These are phyloP conservation scores for Annulohypoxylon truncatum DNA, from an alignment of 2,329 filamentous ascomycete genomes.

Conservation along the genomic window DNA sequence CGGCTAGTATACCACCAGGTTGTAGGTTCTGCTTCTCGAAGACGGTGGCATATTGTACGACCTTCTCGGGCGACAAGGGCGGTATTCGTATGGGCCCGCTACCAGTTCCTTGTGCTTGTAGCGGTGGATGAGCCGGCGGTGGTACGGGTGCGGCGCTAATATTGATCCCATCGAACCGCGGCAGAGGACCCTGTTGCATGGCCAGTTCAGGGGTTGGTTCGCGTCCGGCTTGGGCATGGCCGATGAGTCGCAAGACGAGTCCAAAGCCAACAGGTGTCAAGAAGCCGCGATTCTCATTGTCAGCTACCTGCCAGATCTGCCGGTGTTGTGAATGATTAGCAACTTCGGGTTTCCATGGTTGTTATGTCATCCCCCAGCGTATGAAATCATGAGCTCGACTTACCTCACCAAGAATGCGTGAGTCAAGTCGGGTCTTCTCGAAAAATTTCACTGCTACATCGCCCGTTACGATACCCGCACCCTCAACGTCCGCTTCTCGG, in stretches of 20 bases:
- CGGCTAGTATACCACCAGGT: conserved; percentile 77
- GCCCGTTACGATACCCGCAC: conserved; percentile 92
- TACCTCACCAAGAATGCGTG: conserved; percentile 88
- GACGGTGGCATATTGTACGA: conserved; percentile 85
- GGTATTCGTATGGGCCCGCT: conserved; percentile 84
- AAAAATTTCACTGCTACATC: conserved; percentile 98
- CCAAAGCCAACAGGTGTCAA: conserved; percentile 94
- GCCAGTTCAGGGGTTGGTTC: conserved; percentile 85
- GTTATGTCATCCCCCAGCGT: neutral
- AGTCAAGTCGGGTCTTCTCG: conserved; percentile 90
- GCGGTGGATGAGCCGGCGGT: conserved; percentile 61
- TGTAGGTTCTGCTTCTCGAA: conserved; percentile 90
- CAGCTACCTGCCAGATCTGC: conserved; percentile 99
- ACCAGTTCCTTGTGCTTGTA: conserved; percentile 70
- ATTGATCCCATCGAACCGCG: conserved; percentile 86
- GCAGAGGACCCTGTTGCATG: conserved; percentile 86
- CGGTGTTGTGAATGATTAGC: conserved; percentile 46
- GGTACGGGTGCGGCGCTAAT: conserved; percentile 52
- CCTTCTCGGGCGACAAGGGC: conserved; percentile 87
- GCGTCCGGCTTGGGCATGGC: conserved; percentile 90
- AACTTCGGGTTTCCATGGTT: conserved; percentile 23
- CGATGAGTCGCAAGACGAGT: conserved; percentile 91
- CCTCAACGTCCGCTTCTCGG: conserved; percentile 90
- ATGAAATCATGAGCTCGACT: conserved; percentile 48
- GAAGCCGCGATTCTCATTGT: conserved; percentile 94